Conservation (phyloP, 371 early-diverging fungal genomes). For the Apophysomyces ossiformis region DNA sequence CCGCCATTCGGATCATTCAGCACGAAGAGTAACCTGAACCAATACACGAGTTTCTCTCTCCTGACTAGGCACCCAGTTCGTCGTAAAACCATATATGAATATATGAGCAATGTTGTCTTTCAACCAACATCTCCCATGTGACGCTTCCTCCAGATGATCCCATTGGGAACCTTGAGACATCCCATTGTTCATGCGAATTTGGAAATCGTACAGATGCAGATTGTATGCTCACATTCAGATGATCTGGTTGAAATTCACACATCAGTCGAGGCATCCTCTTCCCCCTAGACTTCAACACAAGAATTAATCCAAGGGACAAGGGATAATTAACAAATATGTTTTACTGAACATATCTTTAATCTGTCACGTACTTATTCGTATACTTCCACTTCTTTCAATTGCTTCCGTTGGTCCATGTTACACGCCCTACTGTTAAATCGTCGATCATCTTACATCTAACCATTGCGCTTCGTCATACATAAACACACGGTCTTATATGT, state of each 20-base stretch:
- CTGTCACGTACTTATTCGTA: not conserved
- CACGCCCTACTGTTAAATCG: conserved; percentile 4
- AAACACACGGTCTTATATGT: not conserved
- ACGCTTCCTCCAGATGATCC: not conserved
- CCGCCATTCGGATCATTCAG: no score
- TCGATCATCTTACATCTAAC: conserved; percentile 8
- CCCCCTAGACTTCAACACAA: not conserved
- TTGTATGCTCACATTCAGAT: not conserved
- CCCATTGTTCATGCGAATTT: no score
- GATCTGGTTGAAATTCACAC: not conserved
- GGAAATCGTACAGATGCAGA: no score
- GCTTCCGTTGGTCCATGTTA: conserved; percentile 5
- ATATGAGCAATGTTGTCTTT: no score
- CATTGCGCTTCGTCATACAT: not conserved
- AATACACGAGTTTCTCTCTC: no score
- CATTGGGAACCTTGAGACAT: no score
- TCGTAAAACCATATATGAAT: no score
- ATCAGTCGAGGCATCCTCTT: not conserved
- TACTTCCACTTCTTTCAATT: not conserved
- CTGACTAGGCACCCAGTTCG: no score
- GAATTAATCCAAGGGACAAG: conserved; percentile 8
- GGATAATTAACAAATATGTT: conserved; percentile 10
- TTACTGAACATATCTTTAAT: not conserved
- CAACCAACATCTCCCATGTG: not conserved
- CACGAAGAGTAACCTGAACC: no score